Evolutionary conservation across 768 basidiomycete genomes (phyloP).

Genomic region (Chalciporus pseudorubinellus): DNA sequence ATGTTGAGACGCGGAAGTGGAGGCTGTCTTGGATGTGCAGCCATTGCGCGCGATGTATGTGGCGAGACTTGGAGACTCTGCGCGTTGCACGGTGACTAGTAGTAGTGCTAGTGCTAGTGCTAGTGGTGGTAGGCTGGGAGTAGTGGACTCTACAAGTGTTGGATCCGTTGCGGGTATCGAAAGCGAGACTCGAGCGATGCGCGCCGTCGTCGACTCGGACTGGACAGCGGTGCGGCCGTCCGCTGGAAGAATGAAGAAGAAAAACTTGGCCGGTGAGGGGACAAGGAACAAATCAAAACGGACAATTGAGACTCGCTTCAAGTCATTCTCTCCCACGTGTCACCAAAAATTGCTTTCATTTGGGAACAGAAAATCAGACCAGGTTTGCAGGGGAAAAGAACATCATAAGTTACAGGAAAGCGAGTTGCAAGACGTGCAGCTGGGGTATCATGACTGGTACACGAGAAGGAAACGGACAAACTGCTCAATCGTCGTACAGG

Average conservation of each 20-base stretch:
- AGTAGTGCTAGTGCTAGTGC: background rate
- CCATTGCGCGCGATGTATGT: conserved; percentile 21
- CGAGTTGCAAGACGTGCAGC: background rate
- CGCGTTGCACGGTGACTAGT: too few relatives aligned
- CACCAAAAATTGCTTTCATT: background rate
- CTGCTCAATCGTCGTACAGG: conserved; percentile 43
- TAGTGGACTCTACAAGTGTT: background rate
- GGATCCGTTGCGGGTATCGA: conserved; percentile 1
- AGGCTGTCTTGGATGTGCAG: conserved; percentile 46
- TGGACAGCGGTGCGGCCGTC: background rate
- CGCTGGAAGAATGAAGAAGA: background rate
- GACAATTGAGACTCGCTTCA: conserved; percentile 15
- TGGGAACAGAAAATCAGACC: too few relatives aligned
- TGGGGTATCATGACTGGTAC: background rate
- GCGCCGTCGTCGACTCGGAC: conserved; percentile 9
- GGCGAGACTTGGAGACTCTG: too few relatives aligned
- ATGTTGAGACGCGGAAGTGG: conserved; percentile 58
- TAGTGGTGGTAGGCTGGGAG: background rate
- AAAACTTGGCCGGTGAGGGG: background rate
- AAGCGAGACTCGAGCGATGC: background rate
- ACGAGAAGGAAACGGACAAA: background rate
- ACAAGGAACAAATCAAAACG: background rate
- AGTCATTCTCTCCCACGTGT: conserved; percentile 5
- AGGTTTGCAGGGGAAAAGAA: too few relatives aligned
- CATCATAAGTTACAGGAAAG: too few relatives aligned